These are phyloP conservation scores for Pythium apleroticum DNA, from an alignment of 352 stramenopile species.

Conservation along the genomic window DNA sequence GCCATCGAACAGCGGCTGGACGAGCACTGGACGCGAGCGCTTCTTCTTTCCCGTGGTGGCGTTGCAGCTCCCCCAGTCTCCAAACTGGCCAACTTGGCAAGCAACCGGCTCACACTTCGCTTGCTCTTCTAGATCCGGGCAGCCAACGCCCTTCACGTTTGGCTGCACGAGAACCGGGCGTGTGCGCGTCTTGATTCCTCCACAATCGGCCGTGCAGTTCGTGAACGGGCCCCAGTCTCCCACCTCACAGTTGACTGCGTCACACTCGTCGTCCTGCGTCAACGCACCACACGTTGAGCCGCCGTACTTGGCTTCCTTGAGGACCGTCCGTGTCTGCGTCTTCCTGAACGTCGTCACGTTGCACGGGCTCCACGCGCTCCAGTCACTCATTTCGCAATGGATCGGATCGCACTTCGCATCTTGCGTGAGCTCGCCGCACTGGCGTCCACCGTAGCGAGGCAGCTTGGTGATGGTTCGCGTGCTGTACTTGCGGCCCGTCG, in stretches of 20 bases:
- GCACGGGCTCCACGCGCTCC: constrained; percentile 45
- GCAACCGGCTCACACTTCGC: neutral
- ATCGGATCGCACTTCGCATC: constrained; percentile 43
- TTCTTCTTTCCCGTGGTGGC: constrained; percentile 38
- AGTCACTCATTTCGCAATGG: constrained; percentile 39
- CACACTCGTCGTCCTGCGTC: constrained; percentile 39
- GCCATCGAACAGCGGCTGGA: constrained; percentile 38
- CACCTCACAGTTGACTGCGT: constrained; percentile 32
- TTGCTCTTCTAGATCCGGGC: neutral
- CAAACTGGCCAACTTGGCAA: constrained; percentile 14
- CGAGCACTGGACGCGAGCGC: constrained; percentile 28
- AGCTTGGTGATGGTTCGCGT: constrained; percentile 38
- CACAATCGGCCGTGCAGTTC: constrained; percentile 26
- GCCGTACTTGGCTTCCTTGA: constrained; percentile 34
- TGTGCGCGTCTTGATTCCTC: constrained; percentile 35
- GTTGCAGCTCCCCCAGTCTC: constrained; percentile 26
- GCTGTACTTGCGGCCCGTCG: constrained; percentile 36
- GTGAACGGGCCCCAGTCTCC: constrained; percentile 35
- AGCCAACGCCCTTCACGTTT: constrained; percentile 12
- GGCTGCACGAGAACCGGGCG: constrained; percentile 15
- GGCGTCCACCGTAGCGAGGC: constrained; percentile 49
- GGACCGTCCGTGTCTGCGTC: constrained; percentile 32
- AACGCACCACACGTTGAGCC: constrained; percentile 41
- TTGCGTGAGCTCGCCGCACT: constrained; percentile 40
- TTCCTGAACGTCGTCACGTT: constrained; percentile 37